Percentiles rank a stretch among this genome's conserved stretches.
Conservation (phyloP, 1,139 yeast species). For the Geotrichum histeridarum region DNA sequence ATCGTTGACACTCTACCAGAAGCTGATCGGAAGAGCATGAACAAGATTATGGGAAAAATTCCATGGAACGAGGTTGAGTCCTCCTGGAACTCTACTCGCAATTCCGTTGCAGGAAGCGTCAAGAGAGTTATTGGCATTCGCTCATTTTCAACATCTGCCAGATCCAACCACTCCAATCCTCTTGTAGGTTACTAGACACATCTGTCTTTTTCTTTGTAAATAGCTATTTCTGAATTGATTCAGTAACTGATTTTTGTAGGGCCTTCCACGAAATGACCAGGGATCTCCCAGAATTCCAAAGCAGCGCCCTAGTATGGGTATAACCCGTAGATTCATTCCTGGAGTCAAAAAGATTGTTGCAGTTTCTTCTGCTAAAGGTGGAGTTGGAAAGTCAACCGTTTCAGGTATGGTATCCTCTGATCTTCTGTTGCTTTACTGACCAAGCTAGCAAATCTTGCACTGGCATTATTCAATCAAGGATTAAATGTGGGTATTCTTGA, state of each 20-base stretch:
- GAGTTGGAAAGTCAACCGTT: slow-evolving; percentile 60
- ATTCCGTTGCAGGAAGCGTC: slow-evolving; percentile 30
- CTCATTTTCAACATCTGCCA: slow-evolving; percentile 24
- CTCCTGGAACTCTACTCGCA: slow-evolving; percentile 52
- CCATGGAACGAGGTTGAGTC: slow-evolving; percentile 47
- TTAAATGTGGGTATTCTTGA: slow-evolving; percentile 66
- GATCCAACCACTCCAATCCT: slow-evolving; percentile 47
- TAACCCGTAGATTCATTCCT: slow-evolving; percentile 57
- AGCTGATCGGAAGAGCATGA: slow-evolving; percentile 36
- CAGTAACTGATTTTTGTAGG: slow-evolving; percentile 32
- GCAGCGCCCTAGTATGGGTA: slow-evolving; percentile 35
- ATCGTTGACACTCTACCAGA: slow-evolving; percentile 36
- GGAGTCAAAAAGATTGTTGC: slow-evolving; percentile 59
- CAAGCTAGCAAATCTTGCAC: slow-evolving; percentile 53
- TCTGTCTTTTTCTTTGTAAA: slow-evolving; percentile 5
- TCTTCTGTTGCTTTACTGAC: not conserved
- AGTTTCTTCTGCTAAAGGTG: slow-evolving; percentile 79
- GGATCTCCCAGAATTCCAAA: slow-evolving; percentile 18
- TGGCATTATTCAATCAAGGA: slow-evolving; percentile 54
- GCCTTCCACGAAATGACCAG: slow-evolving; percentile 47
- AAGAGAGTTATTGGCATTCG: slow-evolving; percentile 27
- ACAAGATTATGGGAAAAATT: slow-evolving; percentile 44
- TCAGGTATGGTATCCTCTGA: slow-evolving; percentile 18
- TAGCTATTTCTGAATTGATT: slow-evolving; percentile 2
- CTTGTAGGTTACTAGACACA: slow-evolving; percentile 40